Base-by-base conservation (phyloP, 2,329 filamentous ascomycete genomes). In the Alternaria viburni region DNA sequence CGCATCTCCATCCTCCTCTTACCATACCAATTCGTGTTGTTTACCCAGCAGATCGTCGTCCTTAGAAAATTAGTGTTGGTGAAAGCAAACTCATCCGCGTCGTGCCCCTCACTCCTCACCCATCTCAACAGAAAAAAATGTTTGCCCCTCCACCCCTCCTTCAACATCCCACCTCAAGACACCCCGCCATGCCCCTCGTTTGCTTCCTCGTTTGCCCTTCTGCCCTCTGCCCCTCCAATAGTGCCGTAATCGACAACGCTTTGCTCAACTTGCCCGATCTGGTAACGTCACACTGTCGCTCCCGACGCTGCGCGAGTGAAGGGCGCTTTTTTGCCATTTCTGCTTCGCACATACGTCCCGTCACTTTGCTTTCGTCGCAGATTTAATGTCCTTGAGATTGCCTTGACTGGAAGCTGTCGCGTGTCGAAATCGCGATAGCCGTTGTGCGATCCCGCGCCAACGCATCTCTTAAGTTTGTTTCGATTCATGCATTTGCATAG, bases 161-260 rank as follows among this genome's bases (percentile, higher is more conserved):
- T 25, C 28, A 23, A 23, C 30, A 52, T n/a, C n/a, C n/a, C n/a
- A n/a, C n/a, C n/a, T n/a, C n/a, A n/a, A n/a, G n/a, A 23, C 49
- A 52, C 49, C 49, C 49, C 49, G 49, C 49, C 28, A 52, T 52
- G 49, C 49, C 49, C 49, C 49, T 52, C 49, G 30, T 52, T 50
- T 52, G 49, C 49, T 32, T 36, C 28, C 32, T 52, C 49, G 19
- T 32, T 17, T 52, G 28, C 1, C 43, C 17, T 41, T 41, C 36
- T 41, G 36, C 30, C 19, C 23, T 36, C 49, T 52, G 49, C 49
- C 49, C 49, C 49, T 52, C 49, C 49, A 52, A 36, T 36, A 52
- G 49, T 52, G 49, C 49, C 30, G 49, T 52, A 52, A 52, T 36
- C 49, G 49, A 52, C 49, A 52, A n/a, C 49, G 12, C 23, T 11